Evolutionary conservation across 2,329 filamentous ascomycete genomes (phyloP), one percentile per base, ranked within the genome.

Genomic region (Knoxdaviesia proteae): DNA sequence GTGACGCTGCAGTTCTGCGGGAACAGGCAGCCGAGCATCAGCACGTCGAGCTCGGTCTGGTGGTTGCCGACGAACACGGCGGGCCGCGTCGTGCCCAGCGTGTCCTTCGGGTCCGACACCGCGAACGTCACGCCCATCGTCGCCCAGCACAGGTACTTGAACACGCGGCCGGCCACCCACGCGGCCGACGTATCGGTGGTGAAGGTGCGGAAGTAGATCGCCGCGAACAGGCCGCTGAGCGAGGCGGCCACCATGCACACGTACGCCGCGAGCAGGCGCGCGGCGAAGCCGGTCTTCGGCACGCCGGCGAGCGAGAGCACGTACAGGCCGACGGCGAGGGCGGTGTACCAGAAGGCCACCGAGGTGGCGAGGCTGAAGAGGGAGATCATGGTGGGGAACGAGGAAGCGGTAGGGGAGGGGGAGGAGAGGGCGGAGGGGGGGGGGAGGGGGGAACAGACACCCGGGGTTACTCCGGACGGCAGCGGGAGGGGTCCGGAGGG

Each of bases 41-140:
- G 69, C 36, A 98, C 82, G 56, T 98, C 90, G 50, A 98, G 74
- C 63, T 96, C 90, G 29, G 82, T 84, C 69, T 98, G 90, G 63
- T 98, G 90, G 61, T 96, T 96, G 36, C 81, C 82, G 51, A 98
- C 69, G 54, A 98, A 87, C 45, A 98, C 81, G 45, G 84, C 87
- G 1, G 90, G 90, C 42, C 88, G 74, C 32, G 66, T 67, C 7
- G 67, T 77, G 39, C 63, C 62, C 45, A 87, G 71, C 50, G 77
- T 57, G 49, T 76, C 60, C 46, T 74, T 56, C 36, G 74, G 58
- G 52, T 87, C 84, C 38, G 79, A 69, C 41, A 94, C 61, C 47
- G 72, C 67, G 56, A 96, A 94, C 46, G 67, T 71, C 40, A 94
- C 69, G 46, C 88, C 88, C 1, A 84, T 86, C 40, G 74, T 70